Base-by-base conservation (phyloP, 2,329 filamentous ascomycete species). In the Juglanconis oblonga region DNA sequence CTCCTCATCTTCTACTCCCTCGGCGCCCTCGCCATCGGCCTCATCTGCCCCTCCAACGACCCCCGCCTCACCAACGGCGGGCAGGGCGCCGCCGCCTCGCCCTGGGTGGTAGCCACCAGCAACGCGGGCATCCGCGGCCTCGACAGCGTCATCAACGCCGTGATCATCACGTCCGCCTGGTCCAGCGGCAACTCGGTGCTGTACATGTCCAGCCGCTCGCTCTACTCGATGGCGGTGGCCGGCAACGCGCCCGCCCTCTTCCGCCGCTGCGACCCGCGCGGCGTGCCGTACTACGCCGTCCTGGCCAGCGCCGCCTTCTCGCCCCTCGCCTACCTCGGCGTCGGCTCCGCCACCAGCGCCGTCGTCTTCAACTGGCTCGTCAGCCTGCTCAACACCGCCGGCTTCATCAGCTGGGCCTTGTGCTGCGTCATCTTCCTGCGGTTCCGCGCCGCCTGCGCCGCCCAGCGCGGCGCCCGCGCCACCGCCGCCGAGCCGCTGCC, bases 131-230 rank as follows among this genome's bases (percentile, higher is more conserved):
- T 91, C 48, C 69, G 71, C 2, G 81, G 81, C 3, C 79, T 90
- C 14, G 85, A 86, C 32, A 81, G 79, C 31, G 81, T 90, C 64
- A 86, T 90, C 77, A 90, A 90, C 70, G 85, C 81, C n/a, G 80
- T 89, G 55, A 86, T 89, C 67, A 77, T 87, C 52, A 79, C 61
- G 17, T 72, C 70, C 1, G 71, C 71, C 17, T 73, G 71, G 71
- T 73, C 71, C 1, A 68, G 71, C 0, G 71, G 70, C 0, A 72
- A 72, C 55, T 69, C 69, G 0, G 72, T 71, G 63, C 68, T 73
- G 55, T 74, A 72, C 62, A 66, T 68, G 17, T 70, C 70, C 6
- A 72, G 67, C 8, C 68, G 71, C 8, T 66, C 69, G 3, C 67
- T 82, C 1, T 82, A 82, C 67, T 74, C 77, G 3, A 73, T 82